Conservation (phyloP, 2,329 filamentous ascomycete genomes). For the Didymellaceae sp. region DNA sequence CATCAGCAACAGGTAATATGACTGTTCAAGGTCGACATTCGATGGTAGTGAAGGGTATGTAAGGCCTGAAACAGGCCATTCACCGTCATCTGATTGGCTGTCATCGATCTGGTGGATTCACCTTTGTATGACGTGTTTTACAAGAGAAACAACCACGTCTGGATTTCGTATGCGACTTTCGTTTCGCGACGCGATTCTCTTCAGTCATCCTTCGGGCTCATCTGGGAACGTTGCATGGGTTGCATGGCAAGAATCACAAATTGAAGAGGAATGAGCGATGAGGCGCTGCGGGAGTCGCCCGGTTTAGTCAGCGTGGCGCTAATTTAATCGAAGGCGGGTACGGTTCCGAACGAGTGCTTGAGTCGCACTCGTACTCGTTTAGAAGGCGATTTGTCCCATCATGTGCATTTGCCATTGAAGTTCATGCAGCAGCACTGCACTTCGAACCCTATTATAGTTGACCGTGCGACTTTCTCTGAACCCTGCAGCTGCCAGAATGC, state of each 20-base stretch:
- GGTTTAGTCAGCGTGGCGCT: conserved; percentile 5
- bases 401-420: too few relatives aligned
- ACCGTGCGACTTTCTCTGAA: too few relatives aligned
- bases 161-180: conserved; percentile 43
- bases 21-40: neutral
- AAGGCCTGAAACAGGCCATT: neutral
- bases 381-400: too few relatives aligned
- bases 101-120: conserved; percentile 17
- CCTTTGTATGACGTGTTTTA: conserved; percentile 44
- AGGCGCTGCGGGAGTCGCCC: conserved; percentile 1
- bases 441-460: too few relatives aligned
- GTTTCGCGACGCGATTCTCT: conserved; percentile 30
- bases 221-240: neutral
- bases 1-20: neutral
- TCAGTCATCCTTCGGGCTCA: conserved; percentile 18
- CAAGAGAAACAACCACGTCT: conserved; percentile 41
- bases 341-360: neutral
- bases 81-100: neutral
- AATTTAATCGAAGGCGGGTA: neutral
- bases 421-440: too few relatives aligned
- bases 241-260: neutral
- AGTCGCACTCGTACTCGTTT: neutral
- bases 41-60: too few relatives aligned
- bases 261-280: conserved; percentile 1
- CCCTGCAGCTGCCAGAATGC: too few relatives aligned